Evolutionary conservation across 257 asterid genomes (phyloP).

Genomic region (Knoxia roxburghii): DNA sequence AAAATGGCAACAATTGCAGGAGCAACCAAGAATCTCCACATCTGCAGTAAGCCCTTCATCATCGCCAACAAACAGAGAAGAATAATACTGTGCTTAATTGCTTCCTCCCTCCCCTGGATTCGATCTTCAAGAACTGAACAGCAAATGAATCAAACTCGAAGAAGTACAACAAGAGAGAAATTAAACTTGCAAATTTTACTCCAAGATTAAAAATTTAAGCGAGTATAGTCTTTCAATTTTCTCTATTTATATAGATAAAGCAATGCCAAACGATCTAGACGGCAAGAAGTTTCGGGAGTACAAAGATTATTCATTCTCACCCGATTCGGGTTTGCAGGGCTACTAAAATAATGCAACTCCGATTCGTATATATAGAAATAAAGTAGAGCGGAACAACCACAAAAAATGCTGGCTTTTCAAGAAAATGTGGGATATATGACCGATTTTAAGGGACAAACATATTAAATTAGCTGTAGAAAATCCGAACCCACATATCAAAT

Average conservation of each 20-base stretch:
- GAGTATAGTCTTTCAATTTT: too few species aligned
- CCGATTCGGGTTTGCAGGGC: not conserved
- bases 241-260: too few species aligned
- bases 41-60: constrained; percentile 14
- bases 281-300: constrained; percentile 5
- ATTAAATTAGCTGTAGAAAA: not conserved
- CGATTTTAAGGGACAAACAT: not conserved
- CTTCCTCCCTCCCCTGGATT: too few species aligned
- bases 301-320: constrained; percentile 7
- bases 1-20: constrained; percentile 35
- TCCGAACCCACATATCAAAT: constrained; percentile 4
- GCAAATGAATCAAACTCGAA: too few species aligned
- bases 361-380: too few species aligned
- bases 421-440: constrained; percentile 10
- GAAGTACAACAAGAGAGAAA: too few species aligned
- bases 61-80: too few species aligned
- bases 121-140: too few species aligned
- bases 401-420: not conserved
- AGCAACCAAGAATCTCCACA: constrained; percentile 23
- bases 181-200: too few species aligned
- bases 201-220: too few species aligned
- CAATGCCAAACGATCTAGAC: not conserved
- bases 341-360: not conserved
- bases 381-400: too few species aligned
- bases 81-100: too few species aligned